Evolutionary conservation across 2,329 filamentous ascomycete genomes (phyloP).

Genomic region (Dothistroma pini): DNA sequence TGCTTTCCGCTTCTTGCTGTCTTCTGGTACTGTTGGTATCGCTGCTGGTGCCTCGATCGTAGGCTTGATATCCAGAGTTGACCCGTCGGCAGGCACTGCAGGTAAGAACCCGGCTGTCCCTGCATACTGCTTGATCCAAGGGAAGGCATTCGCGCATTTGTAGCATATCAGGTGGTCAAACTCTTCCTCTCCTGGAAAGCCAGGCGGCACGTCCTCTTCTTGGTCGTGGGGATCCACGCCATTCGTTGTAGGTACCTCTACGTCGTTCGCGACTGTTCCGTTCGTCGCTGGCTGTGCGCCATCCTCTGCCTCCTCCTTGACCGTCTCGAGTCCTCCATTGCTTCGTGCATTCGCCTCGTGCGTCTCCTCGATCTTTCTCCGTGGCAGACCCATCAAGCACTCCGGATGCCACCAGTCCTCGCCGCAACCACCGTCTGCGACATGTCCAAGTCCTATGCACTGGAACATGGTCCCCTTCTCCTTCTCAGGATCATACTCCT

Average conservation of each 20-base stretch:
- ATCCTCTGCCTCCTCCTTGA: slow-evolving; percentile 36
- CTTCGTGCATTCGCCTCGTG: slow-evolving; percentile 22
- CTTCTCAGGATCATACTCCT: slow-evolving; percentile 81
- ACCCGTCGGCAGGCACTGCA: slow-evolving; percentile 54
- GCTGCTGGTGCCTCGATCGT: not conserved
- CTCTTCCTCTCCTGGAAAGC: slow-evolving; percentile 83
- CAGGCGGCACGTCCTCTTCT: slow-evolving; percentile 68
- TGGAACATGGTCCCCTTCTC: slow-evolving; percentile 99
- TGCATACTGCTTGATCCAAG: slow-evolving; percentile 90
- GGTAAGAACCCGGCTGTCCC: slow-evolving; percentile 74
- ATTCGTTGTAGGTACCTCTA: slow-evolving; percentile 19
- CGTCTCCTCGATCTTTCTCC: slow-evolving; percentile 53
- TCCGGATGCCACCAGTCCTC: slow-evolving; percentile 99
- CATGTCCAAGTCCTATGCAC: slow-evolving; percentile 77
- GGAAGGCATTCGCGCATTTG: slow-evolving; percentile 81
- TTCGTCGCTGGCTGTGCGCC: slow-evolving; percentile 21
- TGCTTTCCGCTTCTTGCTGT: slow-evolving; percentile 45
- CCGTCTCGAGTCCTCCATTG: slow-evolving; percentile 24
- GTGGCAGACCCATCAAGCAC: slow-evolving; percentile 76
- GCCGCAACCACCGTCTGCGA: slow-evolving; percentile 81
- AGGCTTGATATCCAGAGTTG: not conserved
- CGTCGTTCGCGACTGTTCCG: slow-evolving; percentile 35
- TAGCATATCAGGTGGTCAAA: slow-evolving; percentile 93
- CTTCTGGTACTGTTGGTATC: not conserved
- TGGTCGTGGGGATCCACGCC: slow-evolving; percentile 46